phyloP scores from a whole-genome alignment of 495 filamentous ascomycete species.

The Rusavskia elegans region DNA sequence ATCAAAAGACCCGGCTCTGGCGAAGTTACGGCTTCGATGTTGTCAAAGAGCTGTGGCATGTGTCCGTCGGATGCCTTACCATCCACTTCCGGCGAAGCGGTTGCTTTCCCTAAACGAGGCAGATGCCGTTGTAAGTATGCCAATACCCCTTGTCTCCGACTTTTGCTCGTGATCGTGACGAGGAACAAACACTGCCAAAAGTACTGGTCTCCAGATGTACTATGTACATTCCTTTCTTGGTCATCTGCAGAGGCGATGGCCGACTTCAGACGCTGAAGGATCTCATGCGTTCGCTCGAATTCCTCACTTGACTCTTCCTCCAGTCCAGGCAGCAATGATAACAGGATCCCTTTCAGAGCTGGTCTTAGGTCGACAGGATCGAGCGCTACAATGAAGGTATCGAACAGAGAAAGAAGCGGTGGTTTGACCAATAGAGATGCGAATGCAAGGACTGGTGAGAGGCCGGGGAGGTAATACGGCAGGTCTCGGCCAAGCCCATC shows the following conservation, averaged over 20 bases:
- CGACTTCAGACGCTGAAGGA: conserved; percentile 62
- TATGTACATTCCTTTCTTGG: conserved; percentile 26
- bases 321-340: conserved; percentile 74
- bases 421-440: conserved; percentile 81
- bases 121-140: conserved; percentile 69
- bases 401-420: conserved; percentile 66
- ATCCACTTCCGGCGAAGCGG: conserved; percentile 16
- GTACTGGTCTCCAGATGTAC: conserved; percentile 55
- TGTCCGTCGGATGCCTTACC: conserved; percentile 1
- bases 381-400: conserved; percentile 59
- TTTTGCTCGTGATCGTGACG: conserved; percentile 74
- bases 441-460: conserved; percentile 78
- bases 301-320: conserved; percentile 96
- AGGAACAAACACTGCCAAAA: conserved; percentile 99
- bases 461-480: conserved; percentile 72
- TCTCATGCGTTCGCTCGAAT: conserved; percentile 70
- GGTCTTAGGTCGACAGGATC: conserved; percentile 59
- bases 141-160: conserved; percentile 68
- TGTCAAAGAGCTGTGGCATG: conserved; percentile 17
- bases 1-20: conserved; percentile 86
- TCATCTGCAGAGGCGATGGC: conserved; percentile 38
- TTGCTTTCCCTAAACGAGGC: conserved; percentile 46
- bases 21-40: conserved; percentile 61
- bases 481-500: conserved; percentile 70
- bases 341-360: conserved; percentile 72